Conservation (phyloP, 805 yeast species). For the Yarrowia sp. region DNA sequence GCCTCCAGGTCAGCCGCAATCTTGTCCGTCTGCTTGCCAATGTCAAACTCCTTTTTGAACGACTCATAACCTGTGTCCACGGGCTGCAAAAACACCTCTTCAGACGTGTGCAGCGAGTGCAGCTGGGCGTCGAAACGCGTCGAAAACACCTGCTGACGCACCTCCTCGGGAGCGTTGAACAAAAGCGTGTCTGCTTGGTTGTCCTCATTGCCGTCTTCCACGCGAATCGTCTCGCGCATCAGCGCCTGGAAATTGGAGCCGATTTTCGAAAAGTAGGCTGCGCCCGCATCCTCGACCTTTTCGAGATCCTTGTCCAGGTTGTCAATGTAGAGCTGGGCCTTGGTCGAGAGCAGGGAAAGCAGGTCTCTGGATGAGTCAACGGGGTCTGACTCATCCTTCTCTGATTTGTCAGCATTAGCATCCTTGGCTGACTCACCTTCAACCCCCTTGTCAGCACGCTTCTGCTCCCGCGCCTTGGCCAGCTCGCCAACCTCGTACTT, state of each 20-base stretch:
- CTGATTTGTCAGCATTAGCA: not conserved
- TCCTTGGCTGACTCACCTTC: not conserved
- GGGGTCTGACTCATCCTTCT: not conserved
- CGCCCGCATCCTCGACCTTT: conserved; percentile 66
- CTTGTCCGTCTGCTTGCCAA: conserved; percentile 50
- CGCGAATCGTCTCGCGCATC: conserved; percentile 44
- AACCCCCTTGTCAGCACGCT: not conserved
- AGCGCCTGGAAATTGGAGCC: conserved; percentile 48
- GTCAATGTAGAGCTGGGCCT: conserved; percentile 64
- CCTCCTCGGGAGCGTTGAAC: conserved; percentile 45
- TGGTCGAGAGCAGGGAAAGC: conserved; percentile 29
- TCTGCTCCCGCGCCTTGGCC: conserved; percentile 20
- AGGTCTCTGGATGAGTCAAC: conserved; percentile 27
- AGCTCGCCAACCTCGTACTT: conserved; percentile 29
- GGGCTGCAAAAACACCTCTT: conserved; percentile 45
- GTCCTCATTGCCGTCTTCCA: conserved; percentile 36
- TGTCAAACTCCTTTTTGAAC: conserved; percentile 44
- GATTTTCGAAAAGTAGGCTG: conserved; percentile 55
- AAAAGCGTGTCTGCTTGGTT: conserved; percentile 42
- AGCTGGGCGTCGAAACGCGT: conserved; percentile 65
- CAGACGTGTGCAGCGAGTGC: conserved; percentile 52
- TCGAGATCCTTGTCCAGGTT: conserved; percentile 73
- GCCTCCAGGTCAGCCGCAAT: conserved; percentile 49
- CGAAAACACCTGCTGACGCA: conserved; percentile 43
- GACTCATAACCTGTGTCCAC: conserved; percentile 40